A percentile compares a stretch with the other conserved stretches of the same genome.
These are phyloP conservation scores for Gyrodon lividus DNA, from an alignment of 768 basidiomycete genomes.

Conservation along the genomic window DNA sequence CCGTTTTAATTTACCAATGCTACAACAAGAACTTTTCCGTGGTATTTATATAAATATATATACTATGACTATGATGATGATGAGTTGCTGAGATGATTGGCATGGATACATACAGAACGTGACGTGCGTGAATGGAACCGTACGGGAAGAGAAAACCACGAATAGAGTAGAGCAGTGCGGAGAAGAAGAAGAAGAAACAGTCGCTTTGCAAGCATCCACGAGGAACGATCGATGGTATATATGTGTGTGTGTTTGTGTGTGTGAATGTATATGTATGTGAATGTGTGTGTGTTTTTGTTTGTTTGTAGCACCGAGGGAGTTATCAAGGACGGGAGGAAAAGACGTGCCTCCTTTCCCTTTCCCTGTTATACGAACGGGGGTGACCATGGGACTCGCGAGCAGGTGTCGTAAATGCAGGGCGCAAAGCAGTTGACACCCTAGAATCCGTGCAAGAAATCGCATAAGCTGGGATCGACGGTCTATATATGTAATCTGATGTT, in stretches of 20 bases:
- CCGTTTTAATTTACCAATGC: neutral
- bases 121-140: neutral
- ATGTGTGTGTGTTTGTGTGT: too few species aligned
- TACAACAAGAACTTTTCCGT: neutral
- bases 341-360: neutral
- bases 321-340: neutral
- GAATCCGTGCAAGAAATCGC: slow-evolving; percentile 33
- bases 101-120: neutral
- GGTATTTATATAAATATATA: neutral
- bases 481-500: slow-evolving; percentile 26
- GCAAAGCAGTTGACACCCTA: slow-evolving; percentile 34
- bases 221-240: too few species aligned
- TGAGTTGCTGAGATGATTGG: neutral
- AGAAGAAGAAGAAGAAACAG: too few species aligned
- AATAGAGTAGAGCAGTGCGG: too few species aligned
- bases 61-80: too few species aligned
- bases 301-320: too few species aligned
- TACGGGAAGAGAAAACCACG: too few species aligned
- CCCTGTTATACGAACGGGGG: neutral
- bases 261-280: too few species aligned
- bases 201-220: too few species aligned
- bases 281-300: too few species aligned
- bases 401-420: slow-evolving; percentile 28
- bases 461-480: slow-evolving; percentile 31
- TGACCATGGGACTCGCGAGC: neutral